Conservation (phyloP, 352 stramenopile genomes). For the Aphanomyces cochlioides region DNA sequence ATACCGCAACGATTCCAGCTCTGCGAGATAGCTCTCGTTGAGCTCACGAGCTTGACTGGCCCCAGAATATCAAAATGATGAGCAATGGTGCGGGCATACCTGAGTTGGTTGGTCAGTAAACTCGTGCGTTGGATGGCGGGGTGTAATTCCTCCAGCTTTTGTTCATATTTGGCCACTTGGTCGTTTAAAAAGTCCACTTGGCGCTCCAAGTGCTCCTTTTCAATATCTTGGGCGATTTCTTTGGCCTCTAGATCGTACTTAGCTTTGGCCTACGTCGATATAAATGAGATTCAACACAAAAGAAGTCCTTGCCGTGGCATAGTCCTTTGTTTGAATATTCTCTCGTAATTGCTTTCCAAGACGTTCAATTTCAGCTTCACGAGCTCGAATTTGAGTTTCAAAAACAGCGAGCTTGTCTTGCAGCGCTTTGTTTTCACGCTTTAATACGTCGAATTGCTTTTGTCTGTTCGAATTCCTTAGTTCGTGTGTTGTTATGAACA, state of each 20-base stretch:
- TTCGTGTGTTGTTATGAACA: too few species aligned
- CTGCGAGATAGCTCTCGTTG: conserved; percentile 48
- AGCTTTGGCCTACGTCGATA: conserved; percentile 35
- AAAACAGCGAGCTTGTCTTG: conserved; percentile 42
- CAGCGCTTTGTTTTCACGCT: conserved; percentile 45
- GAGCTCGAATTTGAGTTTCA: conserved; percentile 51
- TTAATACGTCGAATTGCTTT: conserved; percentile 45
- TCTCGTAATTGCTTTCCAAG: conserved; percentile 34
- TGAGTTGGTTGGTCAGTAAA: conserved; percentile 50
- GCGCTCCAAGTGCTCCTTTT: conserved; percentile 61
- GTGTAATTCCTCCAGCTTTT: conserved; percentile 55
- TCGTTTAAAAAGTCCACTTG: conserved; percentile 77
- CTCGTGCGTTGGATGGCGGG: conserved; percentile 48
- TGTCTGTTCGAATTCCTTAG: conserved; percentile 31
- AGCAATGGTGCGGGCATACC: conserved; percentile 29
- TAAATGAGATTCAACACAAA: conserved; percentile 37
- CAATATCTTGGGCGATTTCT: conserved; percentile 50
- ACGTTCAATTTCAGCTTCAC: conserved; percentile 65
- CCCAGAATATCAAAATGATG: not conserved
- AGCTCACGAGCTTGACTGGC: conserved; percentile 45
- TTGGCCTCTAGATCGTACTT: conserved; percentile 34
- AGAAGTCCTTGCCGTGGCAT: conserved; percentile 32
- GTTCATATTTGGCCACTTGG: conserved; percentile 78
- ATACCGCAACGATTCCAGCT: conserved; percentile 46
- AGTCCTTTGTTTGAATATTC: conserved; percentile 13